Percentiles rank a stretch among this genome's conserved stretches.
Evolutionary conservation across 2,329 filamentous ascomycete species (phyloP).

Genomic region (Sphaerulina vaccinii): DNA sequence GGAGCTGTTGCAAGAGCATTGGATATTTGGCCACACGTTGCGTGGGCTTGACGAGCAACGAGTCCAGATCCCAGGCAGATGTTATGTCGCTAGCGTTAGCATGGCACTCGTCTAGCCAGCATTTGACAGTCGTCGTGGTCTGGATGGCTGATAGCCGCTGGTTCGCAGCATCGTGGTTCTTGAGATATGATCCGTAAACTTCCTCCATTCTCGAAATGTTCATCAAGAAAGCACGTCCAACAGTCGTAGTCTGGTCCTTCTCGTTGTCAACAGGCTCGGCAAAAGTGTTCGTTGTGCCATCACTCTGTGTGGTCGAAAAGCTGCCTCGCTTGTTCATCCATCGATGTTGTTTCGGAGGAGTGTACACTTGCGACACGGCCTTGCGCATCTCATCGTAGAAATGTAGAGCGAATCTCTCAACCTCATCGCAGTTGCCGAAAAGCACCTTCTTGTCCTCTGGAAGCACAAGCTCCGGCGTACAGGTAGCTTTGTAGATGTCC

Average conservation of each 20-base stretch:
- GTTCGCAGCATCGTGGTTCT: constrained; percentile 64
- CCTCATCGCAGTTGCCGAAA: constrained; percentile 89
- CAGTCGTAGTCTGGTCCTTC: constrained; percentile 57
- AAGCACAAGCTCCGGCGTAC: constrained; percentile 68
- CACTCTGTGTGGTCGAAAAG: constrained; percentile 46
- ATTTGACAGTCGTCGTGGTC: constrained; percentile 59
- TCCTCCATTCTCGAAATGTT: constrained; percentile 61
- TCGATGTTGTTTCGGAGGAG: constrained; percentile 58
- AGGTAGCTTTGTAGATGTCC: constrained; percentile 93
- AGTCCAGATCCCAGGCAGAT: constrained; percentile 90
- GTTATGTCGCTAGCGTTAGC: constrained; percentile 90
- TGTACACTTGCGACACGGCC: constrained; percentile 75
- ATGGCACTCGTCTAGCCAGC: constrained; percentile 93
- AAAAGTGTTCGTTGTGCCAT: constrained; percentile 35
- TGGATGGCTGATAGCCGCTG: constrained; percentile 57
- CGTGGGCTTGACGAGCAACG: constrained; percentile 94
- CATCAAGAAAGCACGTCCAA: constrained; percentile 59
- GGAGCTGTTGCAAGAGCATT: constrained; percentile 74
- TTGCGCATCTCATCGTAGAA: constrained; percentile 81
- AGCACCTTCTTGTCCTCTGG: constrained; percentile 82
- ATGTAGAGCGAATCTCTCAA: constrained; percentile 78
- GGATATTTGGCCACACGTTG: constrained; percentile 94
- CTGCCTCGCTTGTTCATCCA: constrained; percentile 55
- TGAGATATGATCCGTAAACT: constrained; percentile 64
- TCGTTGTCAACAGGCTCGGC: constrained; percentile 47